Conservation (phyloP, 305 asterid genomes). For the Nicotiana rustica region DNA sequence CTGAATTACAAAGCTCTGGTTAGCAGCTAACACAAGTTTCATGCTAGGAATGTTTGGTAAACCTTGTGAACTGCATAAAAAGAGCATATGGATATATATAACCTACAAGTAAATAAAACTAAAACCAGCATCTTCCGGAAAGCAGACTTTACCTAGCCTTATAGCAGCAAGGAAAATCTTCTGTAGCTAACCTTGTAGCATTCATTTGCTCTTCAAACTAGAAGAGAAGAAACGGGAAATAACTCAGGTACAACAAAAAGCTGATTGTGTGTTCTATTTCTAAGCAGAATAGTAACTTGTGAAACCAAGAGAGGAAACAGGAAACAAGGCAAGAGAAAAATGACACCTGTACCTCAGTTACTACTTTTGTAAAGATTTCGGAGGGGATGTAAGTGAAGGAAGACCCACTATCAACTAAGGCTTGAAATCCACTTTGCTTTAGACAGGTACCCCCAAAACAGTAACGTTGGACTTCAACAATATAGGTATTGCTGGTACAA, state of each 20-base stretch:
- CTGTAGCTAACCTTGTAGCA: slow-evolving; percentile 49
- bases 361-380: slow-evolving; percentile 57
- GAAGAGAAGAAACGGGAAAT: slow-evolving; percentile 11
- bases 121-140: slow-evolving; percentile 20
- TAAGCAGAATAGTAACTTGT: slow-evolving; percentile 18
- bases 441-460: slow-evolving; percentile 67
- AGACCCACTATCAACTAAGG: slow-evolving; percentile 80
- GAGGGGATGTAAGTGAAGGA: slow-evolving; percentile 75
- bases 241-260: slow-evolving; percentile 11
- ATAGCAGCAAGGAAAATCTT: slow-evolving; percentile 70
- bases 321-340: slow-evolving; percentile 33
- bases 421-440: slow-evolving; percentile 59
- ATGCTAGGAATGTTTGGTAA: slow-evolving; percentile 55
- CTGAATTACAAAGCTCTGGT: slow-evolving; percentile 71
- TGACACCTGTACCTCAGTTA: slow-evolving; percentile 57
- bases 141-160: slow-evolving; percentile 59
- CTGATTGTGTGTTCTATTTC: slow-evolving; percentile 2
- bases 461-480: slow-evolving; percentile 63
- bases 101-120: slow-evolving; percentile 34
- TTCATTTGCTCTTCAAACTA: slow-evolving; percentile 69
- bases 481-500: slow-evolving; percentile 51
- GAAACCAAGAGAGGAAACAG: slow-evolving; percentile 14
- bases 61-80: slow-evolving; percentile 59
- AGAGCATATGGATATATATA: slow-evolving; percentile 35
- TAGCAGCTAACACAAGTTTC: slow-evolving; percentile 60